These are phyloP conservation scores for Arthrobotrys sinensis DNA, from an alignment of 2,329 filamentous ascomycete genomes.

Conservation along the genomic window DNA sequence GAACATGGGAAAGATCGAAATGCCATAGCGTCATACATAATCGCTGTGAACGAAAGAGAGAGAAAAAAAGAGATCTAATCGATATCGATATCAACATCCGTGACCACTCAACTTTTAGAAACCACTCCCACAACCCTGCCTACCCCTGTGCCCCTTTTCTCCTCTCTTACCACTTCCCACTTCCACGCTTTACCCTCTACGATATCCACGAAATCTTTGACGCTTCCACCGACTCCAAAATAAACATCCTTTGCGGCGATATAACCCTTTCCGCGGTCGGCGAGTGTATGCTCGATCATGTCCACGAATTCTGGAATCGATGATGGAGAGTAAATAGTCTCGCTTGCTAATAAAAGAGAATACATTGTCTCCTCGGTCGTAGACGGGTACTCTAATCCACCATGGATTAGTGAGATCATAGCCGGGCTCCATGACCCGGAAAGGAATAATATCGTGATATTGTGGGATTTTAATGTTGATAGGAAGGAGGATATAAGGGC, in stretches of 20 bases:
- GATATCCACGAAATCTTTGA: constrained; percentile 78
- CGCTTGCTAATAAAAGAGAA: constrained; percentile 77
- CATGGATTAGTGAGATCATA: constrained; percentile 75
- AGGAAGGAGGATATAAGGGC: constrained; percentile 60
- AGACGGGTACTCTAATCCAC: constrained; percentile 40
- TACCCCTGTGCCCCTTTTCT: constrained; percentile 60
- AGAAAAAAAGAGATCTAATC: constrained; percentile 10
- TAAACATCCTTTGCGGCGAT: constrained; percentile 85
- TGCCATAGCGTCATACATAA: constrained; percentile 12
- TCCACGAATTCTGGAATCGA: constrained; percentile 79
- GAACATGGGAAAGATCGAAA: neutral
- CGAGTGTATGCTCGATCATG: constrained; percentile 75
- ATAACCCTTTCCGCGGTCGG: constrained; percentile 74
- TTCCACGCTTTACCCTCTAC: constrained; percentile 46
- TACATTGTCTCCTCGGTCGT: constrained; percentile 23
- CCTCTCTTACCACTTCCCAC: constrained; percentile 47
- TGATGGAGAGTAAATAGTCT: constrained; percentile 86
- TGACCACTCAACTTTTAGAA: constrained; percentile 33
- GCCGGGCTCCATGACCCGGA: constrained; percentile 81
- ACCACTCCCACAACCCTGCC: constrained; percentile 62
- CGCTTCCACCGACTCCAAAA: constrained; percentile 86
- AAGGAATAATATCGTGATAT: constrained; percentile 76
- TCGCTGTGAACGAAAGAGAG: constrained; percentile 19
- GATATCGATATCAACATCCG: constrained; percentile 43
- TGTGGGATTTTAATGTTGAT: constrained; percentile 69